phyloP scores from a whole-genome alignment of 306 rosid species.

The Senna tora region DNA sequence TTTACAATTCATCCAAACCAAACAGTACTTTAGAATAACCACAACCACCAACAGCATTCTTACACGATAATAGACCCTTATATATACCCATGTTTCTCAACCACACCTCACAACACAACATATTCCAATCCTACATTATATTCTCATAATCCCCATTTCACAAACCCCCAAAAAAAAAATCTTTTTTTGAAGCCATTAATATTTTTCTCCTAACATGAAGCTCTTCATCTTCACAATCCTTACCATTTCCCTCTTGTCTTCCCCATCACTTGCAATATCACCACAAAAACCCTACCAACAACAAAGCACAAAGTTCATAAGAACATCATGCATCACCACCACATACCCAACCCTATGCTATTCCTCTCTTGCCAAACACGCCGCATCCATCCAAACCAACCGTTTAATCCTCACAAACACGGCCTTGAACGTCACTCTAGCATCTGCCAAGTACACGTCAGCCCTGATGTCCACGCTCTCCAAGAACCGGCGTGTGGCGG shows the following conservation, averaged over 20 bases:
- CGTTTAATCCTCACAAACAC: conserved; percentile 51
- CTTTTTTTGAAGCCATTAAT: too few relatives aligned
- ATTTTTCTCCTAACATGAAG: too few relatives aligned
- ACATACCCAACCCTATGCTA: conserved; percentile 67
- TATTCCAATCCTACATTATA: too few relatives aligned
- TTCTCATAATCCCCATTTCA: too few relatives aligned
- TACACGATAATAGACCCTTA: too few relatives aligned
- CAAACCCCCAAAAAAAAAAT: too few relatives aligned
- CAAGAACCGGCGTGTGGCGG: conserved; percentile 33
- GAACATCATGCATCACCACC: conserved; percentile 63
- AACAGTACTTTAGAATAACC: too few relatives aligned
- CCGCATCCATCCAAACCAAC: conserved; percentile 56
- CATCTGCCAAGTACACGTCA: conserved; percentile 54
- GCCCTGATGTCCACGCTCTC: conserved; percentile 44
- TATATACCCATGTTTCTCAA: too few relatives aligned
- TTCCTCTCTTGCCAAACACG: conserved; percentile 60
- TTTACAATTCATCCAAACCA: too few relatives aligned
- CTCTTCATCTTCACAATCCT: conserved; percentile 34
- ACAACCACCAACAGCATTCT: too few relatives aligned
- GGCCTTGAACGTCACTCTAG: conserved; percentile 65
- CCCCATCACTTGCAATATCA: conserved; percentile 25
- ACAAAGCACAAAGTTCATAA: conserved; percentile 55
- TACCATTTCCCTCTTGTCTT: background rate
- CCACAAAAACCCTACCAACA: conserved; percentile 27
- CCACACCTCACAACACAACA: too few relatives aligned